Evolutionary conservation across 371 early-diverging fungal genomes (phyloP), one percentile per base, ranked within the genome.

Genomic region (Capniomyces stellatus): DNA sequence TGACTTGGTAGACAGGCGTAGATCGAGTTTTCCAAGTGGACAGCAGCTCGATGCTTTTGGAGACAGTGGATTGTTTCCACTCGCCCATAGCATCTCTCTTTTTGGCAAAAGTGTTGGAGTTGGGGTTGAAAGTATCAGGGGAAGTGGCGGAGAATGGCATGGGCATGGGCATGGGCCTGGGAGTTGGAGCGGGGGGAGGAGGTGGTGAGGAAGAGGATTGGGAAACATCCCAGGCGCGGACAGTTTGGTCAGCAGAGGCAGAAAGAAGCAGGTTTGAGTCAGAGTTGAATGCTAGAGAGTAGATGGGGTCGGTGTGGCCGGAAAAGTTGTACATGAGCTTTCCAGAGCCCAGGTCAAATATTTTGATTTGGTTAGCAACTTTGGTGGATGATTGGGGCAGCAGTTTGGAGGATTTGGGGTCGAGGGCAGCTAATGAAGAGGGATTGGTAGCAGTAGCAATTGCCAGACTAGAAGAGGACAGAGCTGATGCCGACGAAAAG

Each of bases 291-390:
- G 74, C 79, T 15, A 96, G 78, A 24, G 93, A 84, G 58, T 90
- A 83, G 2, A 98, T 77, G n/a, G 79, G 71, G 4, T 77, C 82
- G 21, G 79, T 78, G 62, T 98, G 98, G 1, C 95, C 98, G 3
- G 67, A 39, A 10, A 46, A 18, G 29, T 65, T 69, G 53, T 89
- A 85, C 61, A 93, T 67, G 47, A 75, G 70, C 54, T 78, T 79
- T 6, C 94, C 94, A 1, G 82, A 81, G 6, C 83, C 87, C n/a
- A 98, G 73, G 64, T 99, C 99, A 98, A 98, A 98, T n/a, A 99
- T 67, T 48, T 75, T 76, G 54, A 98, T 79, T 0, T 72, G 71
- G 50, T 79, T 80, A 62, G 98, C 98, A 12, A 43, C 27, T 46
- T 46, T 15, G 19, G 51, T 25, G 22, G n/a, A 10, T 46, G 46